phyloP scores from a whole-genome alignment of 1,284 basidiomycete genomes.

The Microbotryum lychnidis-dioicae region DNA sequence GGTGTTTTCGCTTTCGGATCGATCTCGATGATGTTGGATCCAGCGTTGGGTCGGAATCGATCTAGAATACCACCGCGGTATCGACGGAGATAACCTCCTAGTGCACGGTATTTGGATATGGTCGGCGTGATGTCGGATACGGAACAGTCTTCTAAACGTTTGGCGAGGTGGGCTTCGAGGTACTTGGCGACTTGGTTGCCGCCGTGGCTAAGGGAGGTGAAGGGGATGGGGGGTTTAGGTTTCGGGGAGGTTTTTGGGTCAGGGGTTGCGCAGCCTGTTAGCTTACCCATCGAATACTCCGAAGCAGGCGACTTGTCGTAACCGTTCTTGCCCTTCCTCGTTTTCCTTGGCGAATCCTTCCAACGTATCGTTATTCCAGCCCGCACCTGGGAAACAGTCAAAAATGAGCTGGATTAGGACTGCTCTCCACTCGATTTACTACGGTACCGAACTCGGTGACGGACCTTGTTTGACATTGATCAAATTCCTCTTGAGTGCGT shows the following conservation, averaged over 20 bases:
- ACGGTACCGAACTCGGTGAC: conserved; percentile 11
- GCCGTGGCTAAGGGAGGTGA: conserved; percentile 54
- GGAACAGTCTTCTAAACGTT: conserved; percentile 64
- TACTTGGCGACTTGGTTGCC: conserved; percentile 64
- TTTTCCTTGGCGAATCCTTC: conserved; percentile 47
- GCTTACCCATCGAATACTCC: conserved; percentile 81
- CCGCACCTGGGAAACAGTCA: conserved; percentile 7
- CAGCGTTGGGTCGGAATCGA: conserved; percentile 9
- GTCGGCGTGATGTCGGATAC: conserved; percentile 62
- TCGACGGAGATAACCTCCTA: conserved; percentile 72
- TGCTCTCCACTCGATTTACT: no score
- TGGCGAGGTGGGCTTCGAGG: conserved; percentile 69
- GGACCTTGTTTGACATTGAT: conserved; percentile 52
- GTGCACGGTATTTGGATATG: conserved; percentile 50
- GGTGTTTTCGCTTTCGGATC: conserved; percentile 3
- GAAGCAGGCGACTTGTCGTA: conserved; percentile 66
- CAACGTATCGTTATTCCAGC: conserved; percentile 19
- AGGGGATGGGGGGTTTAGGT: not conserved
- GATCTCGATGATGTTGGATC: conserved; percentile 1
- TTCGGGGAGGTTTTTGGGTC: conserved; percentile 4
- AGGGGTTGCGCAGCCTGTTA: no score
- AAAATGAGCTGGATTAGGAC: no score
- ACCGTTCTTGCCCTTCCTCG: conserved; percentile 34
- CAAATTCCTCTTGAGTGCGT: conserved; percentile 59
- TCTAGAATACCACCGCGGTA: conserved; percentile 66